These are phyloP conservation scores for Heteromeles arbutifolia DNA, from an alignment of 306 rosid species.

Conservation along the genomic window DNA sequence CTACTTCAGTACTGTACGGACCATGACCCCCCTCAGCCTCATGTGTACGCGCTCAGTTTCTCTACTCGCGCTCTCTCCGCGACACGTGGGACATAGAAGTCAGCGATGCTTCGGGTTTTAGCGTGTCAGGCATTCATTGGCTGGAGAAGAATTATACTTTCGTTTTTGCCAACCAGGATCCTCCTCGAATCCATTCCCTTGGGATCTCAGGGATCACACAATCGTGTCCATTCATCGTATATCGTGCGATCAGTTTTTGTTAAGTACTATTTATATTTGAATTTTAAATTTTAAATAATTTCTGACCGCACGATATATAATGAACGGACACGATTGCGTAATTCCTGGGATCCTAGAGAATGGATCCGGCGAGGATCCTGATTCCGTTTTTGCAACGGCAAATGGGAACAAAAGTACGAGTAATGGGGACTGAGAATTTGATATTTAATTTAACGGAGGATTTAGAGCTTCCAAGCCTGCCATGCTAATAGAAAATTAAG, in stretches of 20 bases:
- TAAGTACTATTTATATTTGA: too few relatives aligned
- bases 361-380: too few relatives aligned
- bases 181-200: too few relatives aligned
- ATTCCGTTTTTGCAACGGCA: too few relatives aligned
- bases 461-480: background rate
- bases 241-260: too few relatives aligned
- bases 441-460: background rate
- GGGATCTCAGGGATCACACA: too few relatives aligned
- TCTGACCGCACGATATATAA: too few relatives aligned
- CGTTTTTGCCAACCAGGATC: too few relatives aligned
- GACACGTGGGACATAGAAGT: background rate
- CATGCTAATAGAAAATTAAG: background rate
- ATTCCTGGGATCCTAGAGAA: too few relatives aligned
- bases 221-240: too few relatives aligned
- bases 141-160: background rate
- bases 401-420: background rate
- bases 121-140: background rate
- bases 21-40: background rate
- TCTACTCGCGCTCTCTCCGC: background rate
- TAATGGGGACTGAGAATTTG: background rate
- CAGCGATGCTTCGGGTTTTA: background rate
- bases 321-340: too few relatives aligned
- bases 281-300: too few relatives aligned
- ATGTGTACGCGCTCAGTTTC: background rate
- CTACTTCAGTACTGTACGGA: background rate